These are phyloP conservation scores for Phaeotremella fagi DNA, from an alignment of 768 basidiomycete genomes.

Conservation along the genomic window DNA sequence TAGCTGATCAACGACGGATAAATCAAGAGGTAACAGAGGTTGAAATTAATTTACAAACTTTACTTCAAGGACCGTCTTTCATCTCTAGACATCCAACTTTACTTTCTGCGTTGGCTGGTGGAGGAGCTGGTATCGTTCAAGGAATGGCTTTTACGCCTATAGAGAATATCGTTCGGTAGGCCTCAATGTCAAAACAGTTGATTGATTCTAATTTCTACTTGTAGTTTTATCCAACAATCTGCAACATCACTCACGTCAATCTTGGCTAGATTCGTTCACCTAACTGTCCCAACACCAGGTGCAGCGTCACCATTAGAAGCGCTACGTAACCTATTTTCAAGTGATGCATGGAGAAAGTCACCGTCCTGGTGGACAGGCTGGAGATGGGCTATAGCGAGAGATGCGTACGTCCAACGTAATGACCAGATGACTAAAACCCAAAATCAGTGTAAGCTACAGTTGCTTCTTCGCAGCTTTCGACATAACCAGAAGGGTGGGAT, in stretches of 20 bases:
- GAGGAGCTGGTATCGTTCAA: constrained; percentile 41
- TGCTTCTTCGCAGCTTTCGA: constrained; percentile 47
- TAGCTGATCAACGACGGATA: no score
- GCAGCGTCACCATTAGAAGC: constrained; percentile 29
- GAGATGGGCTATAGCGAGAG: constrained; percentile 39
- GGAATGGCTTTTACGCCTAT: constrained; percentile 43
- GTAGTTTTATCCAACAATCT: constrained; percentile 30
- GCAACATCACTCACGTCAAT: constrained; percentile 24
- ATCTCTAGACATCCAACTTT: constrained; percentile 42
- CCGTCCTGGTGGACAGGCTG: constrained; percentile 45
- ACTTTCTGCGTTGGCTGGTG: constrained; percentile 40
- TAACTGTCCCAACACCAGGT: constrained; percentile 14
- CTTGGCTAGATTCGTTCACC: constrained; percentile 12
- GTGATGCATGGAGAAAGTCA: constrained; percentile 30
- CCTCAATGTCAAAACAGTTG: background rate
- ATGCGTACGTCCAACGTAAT: constrained; percentile 26
- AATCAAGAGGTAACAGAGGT: no score
- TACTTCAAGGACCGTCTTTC: constrained; percentile 29
- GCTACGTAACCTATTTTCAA: constrained; percentile 26
- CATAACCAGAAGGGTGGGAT: constrained; percentile 33
- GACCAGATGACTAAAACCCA: background rate
- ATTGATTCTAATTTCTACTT: background rate
- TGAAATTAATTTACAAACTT: constrained; percentile 21
- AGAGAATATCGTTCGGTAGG: constrained; percentile 45
- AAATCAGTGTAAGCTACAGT: constrained; percentile 32